Evolutionary conservation across 139 green algal genomes (phyloP), one percentile per base, ranked within the genome.

Genomic region (Chlorella sp.): DNA sequence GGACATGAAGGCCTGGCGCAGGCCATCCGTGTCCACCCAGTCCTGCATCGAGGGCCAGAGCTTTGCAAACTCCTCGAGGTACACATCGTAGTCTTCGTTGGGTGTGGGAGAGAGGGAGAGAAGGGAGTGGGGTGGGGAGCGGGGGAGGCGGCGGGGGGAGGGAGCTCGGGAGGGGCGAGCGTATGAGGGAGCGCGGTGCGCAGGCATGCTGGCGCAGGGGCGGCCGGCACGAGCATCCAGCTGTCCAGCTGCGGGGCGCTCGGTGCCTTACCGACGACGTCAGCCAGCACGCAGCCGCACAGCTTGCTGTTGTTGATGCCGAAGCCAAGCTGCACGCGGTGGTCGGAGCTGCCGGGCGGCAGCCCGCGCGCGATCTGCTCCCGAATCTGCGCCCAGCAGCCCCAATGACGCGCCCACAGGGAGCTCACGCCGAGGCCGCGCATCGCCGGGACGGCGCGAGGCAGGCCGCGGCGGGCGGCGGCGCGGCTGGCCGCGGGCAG

Each of bases 221-320:
- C n/a, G n/a, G n/a, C n/a, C n/a, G n/a, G n/a, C n/a, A n/a, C n/a
- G n/a, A n/a, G n/a, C n/a, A n/a, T n/a, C n/a, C n/a, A n/a, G n/a
- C n/a, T n/a, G n/a, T n/a, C n/a, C n/a, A n/a, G n/a, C n/a, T n/a
- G n/a, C n/a, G n/a, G n/a, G n/a, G n/a, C n/a, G n/a, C n/a, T n/a
- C n/a, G n/a, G n/a, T n/a, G n/a, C n/a, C n/a, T n/a, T n/a, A n/a
- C n/a, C n/a, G 6, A 75, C 41, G 3, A 75, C 43, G 15, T 75
- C 69, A 5, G 55, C 53, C 3, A 75, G 69, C 50, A 67, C 69
- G 53, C 69, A 75, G 5, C 69, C 69, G 33, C 64, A 58, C 42
- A 75, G 53, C 69, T 75, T 75, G 53, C 46, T 65, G 69, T 75
- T 75, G 69, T 75, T 75, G 53, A 75, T 75, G 38, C 69, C 69